A percentile compares a stretch with the other conserved stretches of the same genome.
Evolutionary conservation across 2,329 filamentous ascomycete genomes (phyloP).

Genomic region (Pyricularia grisea): DNA sequence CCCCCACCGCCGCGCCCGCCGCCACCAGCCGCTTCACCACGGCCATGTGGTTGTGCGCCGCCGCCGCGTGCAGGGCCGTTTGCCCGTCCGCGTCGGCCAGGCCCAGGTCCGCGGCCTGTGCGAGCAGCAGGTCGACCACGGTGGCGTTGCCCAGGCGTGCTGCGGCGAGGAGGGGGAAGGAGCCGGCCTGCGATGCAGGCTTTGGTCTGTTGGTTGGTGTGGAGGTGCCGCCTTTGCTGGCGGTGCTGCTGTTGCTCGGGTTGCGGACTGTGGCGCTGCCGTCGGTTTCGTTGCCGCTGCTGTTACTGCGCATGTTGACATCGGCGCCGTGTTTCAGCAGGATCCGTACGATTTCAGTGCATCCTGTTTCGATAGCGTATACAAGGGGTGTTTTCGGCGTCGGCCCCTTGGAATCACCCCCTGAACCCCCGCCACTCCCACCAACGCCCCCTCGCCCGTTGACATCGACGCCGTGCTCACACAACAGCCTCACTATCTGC

Average conservation of each 20-base stretch:
- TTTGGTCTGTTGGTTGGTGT: neutral
- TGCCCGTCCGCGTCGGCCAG: slow-evolving; percentile 10
- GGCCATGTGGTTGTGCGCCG: slow-evolving; percentile 12
- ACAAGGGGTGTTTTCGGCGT: slow-evolving; percentile 11
- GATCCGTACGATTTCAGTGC: slow-evolving; percentile 14
- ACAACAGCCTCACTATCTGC: slow-evolving; percentile 12
- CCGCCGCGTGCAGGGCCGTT: slow-evolving; percentile 16
- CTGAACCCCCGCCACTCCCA: neutral
- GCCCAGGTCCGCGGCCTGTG: slow-evolving; percentile 10
- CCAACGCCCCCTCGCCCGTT: slow-evolving; percentile 7
- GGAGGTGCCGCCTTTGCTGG: neutral
- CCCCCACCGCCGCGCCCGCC: slow-evolving; percentile 12
- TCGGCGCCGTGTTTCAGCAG: slow-evolving; percentile 13
- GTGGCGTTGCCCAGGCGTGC: slow-evolving; percentile 35
- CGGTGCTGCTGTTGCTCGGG: neutral
- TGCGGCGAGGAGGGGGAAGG: slow-evolving; percentile 24
- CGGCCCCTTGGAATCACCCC: neutral
- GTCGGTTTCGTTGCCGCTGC: neutral
- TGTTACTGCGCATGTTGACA: neutral
- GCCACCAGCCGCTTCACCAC: slow-evolving; percentile 13
- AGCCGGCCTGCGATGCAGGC: slow-evolving; percentile 10
- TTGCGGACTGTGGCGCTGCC: neutral
- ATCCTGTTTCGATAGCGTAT: slow-evolving; percentile 14
- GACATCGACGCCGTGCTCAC: slow-evolving; percentile 14
- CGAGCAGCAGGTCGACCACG: slow-evolving; percentile 12